Percentiles rank a stretch among this genome's conserved stretches.
phyloP scores from a whole-genome alignment of 306 rosid genomes.

The cucumber (Cucumis sativus) region DNA sequence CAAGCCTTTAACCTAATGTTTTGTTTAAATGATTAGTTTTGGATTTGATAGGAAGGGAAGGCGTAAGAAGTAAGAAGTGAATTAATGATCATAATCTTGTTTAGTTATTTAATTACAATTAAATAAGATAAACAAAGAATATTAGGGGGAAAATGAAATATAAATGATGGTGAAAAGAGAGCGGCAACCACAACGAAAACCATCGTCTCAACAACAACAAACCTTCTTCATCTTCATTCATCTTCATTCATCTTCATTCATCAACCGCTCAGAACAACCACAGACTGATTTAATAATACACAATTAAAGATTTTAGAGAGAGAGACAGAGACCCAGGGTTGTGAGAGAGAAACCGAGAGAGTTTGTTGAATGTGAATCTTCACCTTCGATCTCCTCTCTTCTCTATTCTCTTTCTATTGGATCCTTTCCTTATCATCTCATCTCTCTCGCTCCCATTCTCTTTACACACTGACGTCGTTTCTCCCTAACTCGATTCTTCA shows the following conservation, averaged over 20 bases:
- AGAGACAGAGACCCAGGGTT: background rate
- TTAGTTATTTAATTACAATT: background rate
- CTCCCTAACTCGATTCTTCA: background rate
- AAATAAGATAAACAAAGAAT: background rate
- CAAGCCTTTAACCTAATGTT: no score
- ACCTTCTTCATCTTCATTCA: background rate
- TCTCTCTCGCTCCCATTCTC: background rate
- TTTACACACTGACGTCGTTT: background rate
- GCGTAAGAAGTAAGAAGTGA: no score
- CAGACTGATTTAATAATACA: background rate
- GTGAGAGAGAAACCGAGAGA: background rate
- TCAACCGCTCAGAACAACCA: background rate
- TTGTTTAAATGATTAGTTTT: no score
- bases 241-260: background rate
- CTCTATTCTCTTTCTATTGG: background rate
- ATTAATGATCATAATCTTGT: background rate
- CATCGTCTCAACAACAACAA: background rate
- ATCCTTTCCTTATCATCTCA: background rate
- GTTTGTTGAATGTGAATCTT: background rate
- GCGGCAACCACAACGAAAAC: slow-evolving; percentile 2
- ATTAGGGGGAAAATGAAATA: background rate
- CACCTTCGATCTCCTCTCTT: background rate
- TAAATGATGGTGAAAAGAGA: background rate
- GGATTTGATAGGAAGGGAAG: no score
- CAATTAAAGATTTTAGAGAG: background rate